These are phyloP conservation scores for Nematodospora anomalae DNA, from an alignment of 1,139 yeast species.

Conservation along the genomic window DNA sequence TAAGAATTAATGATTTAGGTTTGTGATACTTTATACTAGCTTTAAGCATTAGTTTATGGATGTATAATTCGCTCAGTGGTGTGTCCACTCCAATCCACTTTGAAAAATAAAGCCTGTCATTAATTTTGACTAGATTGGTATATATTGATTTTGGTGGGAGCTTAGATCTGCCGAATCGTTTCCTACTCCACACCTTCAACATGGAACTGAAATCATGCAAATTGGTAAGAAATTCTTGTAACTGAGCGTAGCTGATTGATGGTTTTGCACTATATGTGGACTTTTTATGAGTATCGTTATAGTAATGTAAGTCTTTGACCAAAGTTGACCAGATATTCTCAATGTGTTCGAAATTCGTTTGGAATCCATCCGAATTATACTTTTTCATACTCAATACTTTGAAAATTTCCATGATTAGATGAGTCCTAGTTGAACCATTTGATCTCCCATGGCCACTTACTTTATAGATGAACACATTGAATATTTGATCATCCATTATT, in stretches of 20 bases:
- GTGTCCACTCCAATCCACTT: conserved; percentile 26
- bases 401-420: conserved; percentile 26
- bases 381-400: conserved; percentile 22
- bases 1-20: conserved; percentile 21
- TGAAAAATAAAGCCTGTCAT: conserved; percentile 23
- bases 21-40: conserved; percentile 33
- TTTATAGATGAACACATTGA: conserved; percentile 34
- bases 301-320: conserved; percentile 35
- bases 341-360: conserved; percentile 27
- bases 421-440: conserved; percentile 22
- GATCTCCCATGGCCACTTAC: conserved; percentile 26
- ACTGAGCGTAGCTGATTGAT: conserved; percentile 5
- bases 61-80: conserved; percentile 14
- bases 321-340: conserved; percentile 33
- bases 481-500: conserved; percentile 17
- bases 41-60: conserved; percentile 29
- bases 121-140: conserved; percentile 17
- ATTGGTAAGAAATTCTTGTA: conserved; percentile 10
- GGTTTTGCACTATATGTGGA: conserved; percentile 2
- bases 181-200: conserved; percentile 3
- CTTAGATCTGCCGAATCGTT: background rate
- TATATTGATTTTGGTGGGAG: conserved; percentile 8
- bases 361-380: conserved; percentile 17
- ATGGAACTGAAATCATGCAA: conserved; percentile 4
- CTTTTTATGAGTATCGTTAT: conserved; percentile 33